These are phyloP conservation scores for Stygiomarasmius scandens DNA, from an alignment of 1,284 basidiomycete species.

Conservation along the genomic window DNA sequence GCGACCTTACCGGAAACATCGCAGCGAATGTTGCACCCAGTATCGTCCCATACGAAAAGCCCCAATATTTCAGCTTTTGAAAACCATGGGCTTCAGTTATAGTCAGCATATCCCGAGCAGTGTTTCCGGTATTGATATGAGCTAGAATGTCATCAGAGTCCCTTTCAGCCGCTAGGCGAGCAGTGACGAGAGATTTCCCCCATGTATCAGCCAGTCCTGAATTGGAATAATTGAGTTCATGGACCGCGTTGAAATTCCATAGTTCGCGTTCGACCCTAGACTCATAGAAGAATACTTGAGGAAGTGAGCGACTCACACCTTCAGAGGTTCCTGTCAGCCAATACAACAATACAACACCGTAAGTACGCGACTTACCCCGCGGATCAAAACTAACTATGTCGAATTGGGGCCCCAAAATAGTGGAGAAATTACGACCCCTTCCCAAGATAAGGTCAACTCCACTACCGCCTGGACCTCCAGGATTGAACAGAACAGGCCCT, in stretches of 20 bases:
- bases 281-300: slow-evolving; percentile 17
- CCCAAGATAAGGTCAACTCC: slow-evolving; percentile 24
- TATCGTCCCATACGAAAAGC: slow-evolving; percentile 27
- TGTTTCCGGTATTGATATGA: slow-evolving; percentile 27
- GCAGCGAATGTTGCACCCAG: slow-evolving; percentile 24
- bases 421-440: not conserved
- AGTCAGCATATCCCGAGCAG: slow-evolving; percentile 30
- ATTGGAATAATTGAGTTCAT: slow-evolving; percentile 18
- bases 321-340: not conserved
- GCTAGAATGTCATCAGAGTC: slow-evolving; percentile 14
- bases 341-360: too few species aligned
- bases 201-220: slow-evolving; percentile 20
- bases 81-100: slow-evolving; percentile 27
- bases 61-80: slow-evolving; percentile 31
- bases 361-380: slow-evolving; percentile 20
- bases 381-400: slow-evolving; percentile 39
- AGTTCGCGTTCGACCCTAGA: slow-evolving; percentile 15
- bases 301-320: slow-evolving; percentile 19
- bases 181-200: slow-evolving; percentile 20
- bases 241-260: not conserved
- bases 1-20: slow-evolving; percentile 22
- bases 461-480: slow-evolving; percentile 35
- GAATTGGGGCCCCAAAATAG: slow-evolving; percentile 28
- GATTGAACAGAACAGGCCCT: slow-evolving; percentile 37
- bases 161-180: slow-evolving; percentile 22